phyloP scores from a whole-genome alignment of 2,329 filamentous ascomycete genomes.

The Penicillium sp. region DNA sequence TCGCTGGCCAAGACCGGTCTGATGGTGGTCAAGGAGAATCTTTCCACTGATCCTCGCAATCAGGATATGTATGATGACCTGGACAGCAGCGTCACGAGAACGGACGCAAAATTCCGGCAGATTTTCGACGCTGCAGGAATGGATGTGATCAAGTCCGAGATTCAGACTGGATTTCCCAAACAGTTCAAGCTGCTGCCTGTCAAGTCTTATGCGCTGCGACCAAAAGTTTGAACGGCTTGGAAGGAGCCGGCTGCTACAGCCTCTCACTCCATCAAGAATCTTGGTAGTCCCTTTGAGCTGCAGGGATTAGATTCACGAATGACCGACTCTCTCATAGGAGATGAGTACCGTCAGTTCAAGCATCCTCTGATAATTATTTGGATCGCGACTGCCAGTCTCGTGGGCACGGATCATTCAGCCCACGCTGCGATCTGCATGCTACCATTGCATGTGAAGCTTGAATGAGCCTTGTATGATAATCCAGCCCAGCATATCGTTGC shows the following conservation, averaged over 20 bases:
- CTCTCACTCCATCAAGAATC: not conserved
- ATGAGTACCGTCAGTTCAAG: no score
- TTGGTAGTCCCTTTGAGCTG: not conserved
- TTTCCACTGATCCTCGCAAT: conserved; percentile 53
- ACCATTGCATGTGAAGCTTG: no score
- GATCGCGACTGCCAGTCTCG: no score
- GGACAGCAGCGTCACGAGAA: conserved; percentile 76
- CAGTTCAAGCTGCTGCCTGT: conserved; percentile 65
- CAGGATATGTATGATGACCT: conserved; percentile 70
- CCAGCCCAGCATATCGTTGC: no score
- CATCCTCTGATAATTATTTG: no score
- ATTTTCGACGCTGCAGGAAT: conserved; percentile 70
- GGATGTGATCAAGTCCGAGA: conserved; percentile 64
- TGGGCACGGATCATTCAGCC: no score
- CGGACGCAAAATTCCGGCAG: conserved; percentile 66
- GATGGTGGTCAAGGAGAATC: conserved; percentile 79
- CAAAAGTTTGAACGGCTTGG: conserved; percentile 31
- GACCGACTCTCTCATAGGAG: no score
- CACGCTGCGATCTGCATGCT: no score
- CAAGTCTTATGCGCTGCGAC: conserved; percentile 71
- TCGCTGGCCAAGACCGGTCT: conserved; percentile 46
- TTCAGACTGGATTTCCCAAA: conserved; percentile 69
- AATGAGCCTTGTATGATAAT: no score
- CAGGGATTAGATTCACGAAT: not conserved
- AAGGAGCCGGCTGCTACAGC: not conserved